Conservation (phyloP, 177 flowering plant genomes). For the Vitis hybrid region DNA sequence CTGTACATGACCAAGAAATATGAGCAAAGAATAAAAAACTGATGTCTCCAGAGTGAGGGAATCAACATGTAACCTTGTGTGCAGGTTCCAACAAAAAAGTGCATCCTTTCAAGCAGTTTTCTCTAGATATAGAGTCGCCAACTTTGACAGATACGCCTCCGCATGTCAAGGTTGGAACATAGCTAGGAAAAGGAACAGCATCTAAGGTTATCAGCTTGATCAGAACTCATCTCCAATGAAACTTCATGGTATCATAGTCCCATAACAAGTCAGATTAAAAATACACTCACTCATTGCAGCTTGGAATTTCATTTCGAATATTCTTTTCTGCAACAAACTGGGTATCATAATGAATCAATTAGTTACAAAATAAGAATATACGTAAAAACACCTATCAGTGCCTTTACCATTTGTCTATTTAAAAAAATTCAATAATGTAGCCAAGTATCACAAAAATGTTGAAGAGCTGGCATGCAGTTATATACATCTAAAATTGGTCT, state of each 20-base stretch:
- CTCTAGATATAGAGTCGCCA: slow-evolving; percentile 55
- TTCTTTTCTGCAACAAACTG: slow-evolving; percentile 62
- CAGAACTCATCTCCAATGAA: background rate
- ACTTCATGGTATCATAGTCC: background rate
- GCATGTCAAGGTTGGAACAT: slow-evolving; percentile 51
- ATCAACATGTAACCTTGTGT: slow-evolving; percentile 41
- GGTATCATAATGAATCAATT: slow-evolving; percentile 10
- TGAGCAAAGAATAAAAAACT: too few species aligned
- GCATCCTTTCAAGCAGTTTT: slow-evolving; percentile 62
- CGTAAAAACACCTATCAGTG: background rate
- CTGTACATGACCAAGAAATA: too few species aligned
- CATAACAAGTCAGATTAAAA: background rate
- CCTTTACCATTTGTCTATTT: background rate
- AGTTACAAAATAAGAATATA: background rate
- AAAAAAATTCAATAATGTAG: background rate
- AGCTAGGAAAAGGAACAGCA: slow-evolving; percentile 31
- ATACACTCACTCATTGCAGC: slow-evolving; percentile 53
- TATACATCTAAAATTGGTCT: too few species aligned
- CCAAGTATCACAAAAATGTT: too few species aligned
- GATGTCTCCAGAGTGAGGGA: background rate
- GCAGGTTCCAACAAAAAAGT: slow-evolving; percentile 65
- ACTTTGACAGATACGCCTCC: slow-evolving; percentile 57
- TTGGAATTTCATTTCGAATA: slow-evolving; percentile 63
- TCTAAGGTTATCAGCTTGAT: slow-evolving; percentile 11
- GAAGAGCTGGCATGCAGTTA: too few species aligned